A percentile compares a stretch with the other conserved stretches of the same genome.
Evolutionary conservation across 371 early-diverging fungal species (phyloP).

Genomic region (Funneliformis caledonium): DNA sequence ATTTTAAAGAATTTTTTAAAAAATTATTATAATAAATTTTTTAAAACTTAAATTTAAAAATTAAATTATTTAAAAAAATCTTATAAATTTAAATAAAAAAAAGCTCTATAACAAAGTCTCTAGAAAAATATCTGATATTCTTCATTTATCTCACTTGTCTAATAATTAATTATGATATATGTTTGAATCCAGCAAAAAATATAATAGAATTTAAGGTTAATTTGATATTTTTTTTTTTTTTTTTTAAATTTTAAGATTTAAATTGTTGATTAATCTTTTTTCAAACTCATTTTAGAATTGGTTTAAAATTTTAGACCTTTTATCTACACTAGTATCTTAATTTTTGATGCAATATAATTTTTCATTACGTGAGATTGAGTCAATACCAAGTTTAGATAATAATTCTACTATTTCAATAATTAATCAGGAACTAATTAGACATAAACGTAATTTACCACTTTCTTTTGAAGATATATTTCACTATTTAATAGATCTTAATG

Average conservation of each 20-base stretch:
- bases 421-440: neutral
- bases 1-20: too few species aligned
- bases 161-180: conserved; percentile 51
- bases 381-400: neutral
- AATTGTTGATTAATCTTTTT: neutral
- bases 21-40: too few species aligned
- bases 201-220: conserved; percentile 50
- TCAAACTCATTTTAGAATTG: conserved; percentile 32
- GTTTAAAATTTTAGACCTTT: conserved; percentile 24
- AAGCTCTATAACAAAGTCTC: neutral
- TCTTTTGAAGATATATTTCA: conserved; percentile 31
- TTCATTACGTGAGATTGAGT: neutral
- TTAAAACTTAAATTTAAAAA: too few species aligned
- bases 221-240: neutral
- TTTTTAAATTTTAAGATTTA: neutral
- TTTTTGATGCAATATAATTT: conserved; percentile 27
- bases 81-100: neutral
- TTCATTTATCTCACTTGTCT: conserved; percentile 53
- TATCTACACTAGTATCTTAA: conserved; percentile 19
- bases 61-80: too few species aligned
- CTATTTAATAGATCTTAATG: too few species aligned
- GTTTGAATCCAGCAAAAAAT: conserved; percentile 51
- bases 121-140: conserved; percentile 53
- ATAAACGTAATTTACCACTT: neutral
- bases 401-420: neutral